Base-by-base conservation (phyloP, 768 basidiomycete species). In the Gyrodon lividus region DNA sequence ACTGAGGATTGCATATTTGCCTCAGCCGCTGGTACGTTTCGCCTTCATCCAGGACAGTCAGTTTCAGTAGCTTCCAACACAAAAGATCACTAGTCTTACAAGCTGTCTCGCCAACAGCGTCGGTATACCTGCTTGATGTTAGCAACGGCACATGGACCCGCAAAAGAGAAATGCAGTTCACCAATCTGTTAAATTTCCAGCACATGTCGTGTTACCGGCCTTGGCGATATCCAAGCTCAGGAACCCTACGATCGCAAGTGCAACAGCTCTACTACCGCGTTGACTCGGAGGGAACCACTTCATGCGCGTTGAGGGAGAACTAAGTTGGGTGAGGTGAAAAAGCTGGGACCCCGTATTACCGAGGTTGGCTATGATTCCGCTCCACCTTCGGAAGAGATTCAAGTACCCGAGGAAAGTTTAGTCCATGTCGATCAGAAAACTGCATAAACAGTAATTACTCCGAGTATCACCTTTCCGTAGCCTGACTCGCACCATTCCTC, bases 81-180 rank as follows among this genome's bases (percentile, higher is more conserved):
- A 20, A 34, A 16, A 28, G 48, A 12, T 30, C 9, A 9, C 6
- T 6, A 14, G 17, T 20, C 65, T 55, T 42, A 66, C 65, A 66
- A 17, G 65, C 65, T 30, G 65, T 59, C 46, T 67, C 65, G 20
- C 65, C 65, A 4, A 64, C 62, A 3, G 54, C 53, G 30, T 52
- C 50, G 7, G 63, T 62, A 46, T 67, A 66, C 62, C 65, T 48
- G 17, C 19, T 17, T 16, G 23, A 48, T 17, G 8, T 12, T 44
- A 54, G 42, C 22, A 14, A 26, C 13, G 19, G 8, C 13, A 24
- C 14, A 3, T 5, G 9, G 14, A 24, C 26, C 6, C 12, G 17
- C 28, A 33, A 7, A 22, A 16, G 10, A 3, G 24, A 24, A 39
- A 28, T 22, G 13, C 9, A 24, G 12, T 41, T 31, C 47, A 48